These are phyloP conservation scores for Cercophora sp. DNA, from an alignment of 495 filamentous ascomycete species.

Conservation along the genomic window DNA sequence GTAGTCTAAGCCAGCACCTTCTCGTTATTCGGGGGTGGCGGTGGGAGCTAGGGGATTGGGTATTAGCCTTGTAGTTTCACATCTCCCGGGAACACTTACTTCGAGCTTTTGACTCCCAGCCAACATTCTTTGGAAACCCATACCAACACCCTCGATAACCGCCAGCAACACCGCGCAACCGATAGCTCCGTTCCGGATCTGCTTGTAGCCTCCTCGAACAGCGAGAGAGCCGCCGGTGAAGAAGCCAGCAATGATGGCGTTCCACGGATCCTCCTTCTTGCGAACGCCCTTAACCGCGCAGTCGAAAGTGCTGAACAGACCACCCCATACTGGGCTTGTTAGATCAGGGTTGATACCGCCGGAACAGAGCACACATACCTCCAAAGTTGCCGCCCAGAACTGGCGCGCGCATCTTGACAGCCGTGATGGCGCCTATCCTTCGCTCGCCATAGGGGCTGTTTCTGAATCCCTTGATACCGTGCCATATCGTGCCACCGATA, in stretches of 20 bases:
- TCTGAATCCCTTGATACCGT: conserved; percentile 93
- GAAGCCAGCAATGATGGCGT: conserved; percentile 94
- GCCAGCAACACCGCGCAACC: conserved; percentile 90
- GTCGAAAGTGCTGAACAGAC: conserved; percentile 89
- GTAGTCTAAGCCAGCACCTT: conserved; percentile 34
- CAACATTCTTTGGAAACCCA: conserved; percentile 95
- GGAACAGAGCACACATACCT: too few species aligned
- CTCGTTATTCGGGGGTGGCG: conserved; percentile 34
- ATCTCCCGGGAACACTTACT: conserved; percentile 33
- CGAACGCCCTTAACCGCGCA: conserved; percentile 95
- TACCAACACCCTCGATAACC: conserved; percentile 96
- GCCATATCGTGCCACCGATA: conserved; percentile 94
- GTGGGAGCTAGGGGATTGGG: conserved; percentile 26
- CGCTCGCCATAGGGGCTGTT: conserved; percentile 89
- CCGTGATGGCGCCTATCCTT: conserved; percentile 91
- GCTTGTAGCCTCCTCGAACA: conserved; percentile 81
- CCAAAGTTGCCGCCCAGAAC: conserved; percentile 97
- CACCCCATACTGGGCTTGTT: conserved; percentile 58
- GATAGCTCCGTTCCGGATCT: conserved; percentile 89
- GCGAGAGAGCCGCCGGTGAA: conserved; percentile 92
- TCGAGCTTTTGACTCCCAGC: conserved; percentile 87
- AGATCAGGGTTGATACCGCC: too few species aligned
- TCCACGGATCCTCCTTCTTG: conserved; percentile 97
- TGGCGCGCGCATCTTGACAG: conserved; percentile 93
- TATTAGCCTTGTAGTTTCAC: background rate